Evolutionary conservation across 2,329 filamentous ascomycete species (phyloP).

Genomic region (Chaetomium globosum): DNA sequence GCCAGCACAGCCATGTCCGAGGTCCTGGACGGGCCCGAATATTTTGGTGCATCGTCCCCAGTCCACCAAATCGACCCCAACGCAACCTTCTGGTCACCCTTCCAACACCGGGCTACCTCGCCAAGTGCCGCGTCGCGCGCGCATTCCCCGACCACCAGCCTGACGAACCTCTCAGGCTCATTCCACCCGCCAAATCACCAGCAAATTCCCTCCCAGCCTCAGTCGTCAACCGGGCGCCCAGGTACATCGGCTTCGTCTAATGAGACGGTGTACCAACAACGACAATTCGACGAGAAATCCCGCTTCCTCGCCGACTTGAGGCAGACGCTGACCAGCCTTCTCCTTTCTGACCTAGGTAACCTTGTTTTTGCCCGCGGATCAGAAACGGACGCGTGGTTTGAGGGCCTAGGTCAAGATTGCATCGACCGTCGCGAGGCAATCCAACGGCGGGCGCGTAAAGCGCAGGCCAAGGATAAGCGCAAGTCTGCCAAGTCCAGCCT

Average conservation of each 20-base stretch:
- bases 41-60: conserved; percentile 69
- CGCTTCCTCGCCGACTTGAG: conserved; percentile 77
- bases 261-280: conserved; percentile 65
- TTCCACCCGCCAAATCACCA: conserved; percentile 51
- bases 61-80: conserved; percentile 72
- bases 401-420: conserved; percentile 66
- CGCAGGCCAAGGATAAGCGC: conserved; percentile 48
- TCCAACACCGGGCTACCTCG: conserved; percentile 66
- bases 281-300: conserved; percentile 68
- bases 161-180: conserved; percentile 59
- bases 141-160: conserved; percentile 64
- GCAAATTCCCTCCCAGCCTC: conserved; percentile 50
- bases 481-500: conserved; percentile 48
- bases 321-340: conserved; percentile 77
- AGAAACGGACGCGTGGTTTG: conserved; percentile 90
- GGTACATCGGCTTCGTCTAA: conserved; percentile 69
- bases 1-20: conserved; percentile 63
- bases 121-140: conserved; percentile 62
- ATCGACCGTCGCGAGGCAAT: conserved; percentile 63
- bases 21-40: conserved; percentile 69
- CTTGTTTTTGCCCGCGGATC: conserved; percentile 85
- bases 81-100: conserved; percentile 87
- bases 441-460: conserved; percentile 51
- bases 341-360: conserved; percentile 87
- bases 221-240: conserved; percentile 58